These are phyloP conservation scores for Prunus campanulata DNA, from an alignment of 306 rosid genomes.

Conservation along the genomic window DNA sequence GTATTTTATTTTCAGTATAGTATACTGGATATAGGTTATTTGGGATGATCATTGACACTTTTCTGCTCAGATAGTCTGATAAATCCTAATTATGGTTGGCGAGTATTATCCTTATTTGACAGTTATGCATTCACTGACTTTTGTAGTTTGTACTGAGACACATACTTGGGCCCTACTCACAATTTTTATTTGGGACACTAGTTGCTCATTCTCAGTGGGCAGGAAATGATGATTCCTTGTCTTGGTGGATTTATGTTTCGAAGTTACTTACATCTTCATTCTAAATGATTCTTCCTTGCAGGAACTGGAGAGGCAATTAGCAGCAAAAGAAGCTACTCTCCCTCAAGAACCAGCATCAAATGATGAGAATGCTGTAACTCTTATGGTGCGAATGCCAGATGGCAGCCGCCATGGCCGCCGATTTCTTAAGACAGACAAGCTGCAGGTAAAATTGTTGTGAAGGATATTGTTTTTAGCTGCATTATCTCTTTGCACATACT, in stretches of 20 bases:
- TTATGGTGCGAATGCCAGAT: slow-evolving; percentile 89
- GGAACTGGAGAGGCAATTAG: slow-evolving; percentile 81
- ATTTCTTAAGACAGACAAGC: slow-evolving; percentile 76
- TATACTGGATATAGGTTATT: neutral
- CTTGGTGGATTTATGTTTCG: neutral
- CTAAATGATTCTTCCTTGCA: slow-evolving; percentile 31
- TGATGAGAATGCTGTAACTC: slow-evolving; percentile 72
- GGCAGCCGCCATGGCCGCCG: slow-evolving; percentile 94
- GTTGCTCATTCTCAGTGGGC: slow-evolving; percentile 3
- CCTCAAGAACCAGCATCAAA: slow-evolving; percentile 76
- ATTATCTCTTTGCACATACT: slow-evolving; percentile 2
- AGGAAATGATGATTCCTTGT: neutral
- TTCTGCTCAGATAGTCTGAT: neutral
- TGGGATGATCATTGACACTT: slow-evolving; percentile 2
- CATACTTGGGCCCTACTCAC: slow-evolving; percentile 8
- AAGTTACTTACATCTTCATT: slow-evolving; percentile 25
- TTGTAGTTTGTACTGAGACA: neutral
- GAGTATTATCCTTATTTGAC: neutral
- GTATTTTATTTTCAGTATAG: neutral
- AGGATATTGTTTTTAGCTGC: neutral
- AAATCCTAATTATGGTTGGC: neutral
- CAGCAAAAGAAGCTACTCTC: slow-evolving; percentile 72
- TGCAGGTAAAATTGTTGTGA: slow-evolving; percentile 55
- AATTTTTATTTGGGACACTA: neutral
- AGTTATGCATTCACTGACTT: neutral